Evolutionary conservation across 768 basidiomycete species (phyloP), one percentile per base, ranked within the genome.

Genomic region (Boletellus ananiceps): DNA sequence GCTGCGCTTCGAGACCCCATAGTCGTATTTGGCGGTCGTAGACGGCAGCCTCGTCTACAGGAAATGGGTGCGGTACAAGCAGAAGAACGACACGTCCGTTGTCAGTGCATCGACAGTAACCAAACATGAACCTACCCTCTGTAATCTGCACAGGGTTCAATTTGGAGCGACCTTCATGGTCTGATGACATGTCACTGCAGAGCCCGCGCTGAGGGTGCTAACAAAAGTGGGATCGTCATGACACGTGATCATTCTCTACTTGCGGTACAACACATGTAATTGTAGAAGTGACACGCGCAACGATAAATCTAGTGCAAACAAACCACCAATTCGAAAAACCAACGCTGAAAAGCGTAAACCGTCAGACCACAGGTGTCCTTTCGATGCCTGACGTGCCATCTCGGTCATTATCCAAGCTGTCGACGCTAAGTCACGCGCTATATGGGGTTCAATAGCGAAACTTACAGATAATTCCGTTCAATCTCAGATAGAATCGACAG

Each of bases 1-100:
- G 92, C 66, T 99, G 96, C 32, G 96, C 96, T 66, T 97, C 96
- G 36, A 97, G 81, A 39, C 96, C 96, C 96, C 96, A 99, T 58
- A 97, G 71, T 27, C 95, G 83, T 74, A 98, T 96, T 69, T 98
- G 94, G 23, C 95, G 84, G 67, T 98, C 96, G 67, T 98, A 96
- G 21, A 96, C 78, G 13, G 88, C 90, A n/a, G 81, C 83, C 57
- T 85, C 79, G 60, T 81, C 79, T 81, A 50, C 37, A 14, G 37
- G 29, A 34, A 29, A 40, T 15, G 32, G 19, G 18, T 40, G 13
- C 27, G 8, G 19, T 27, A 42, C 31, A 45, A 34, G 15, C 23
- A 25, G 40, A 4, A 19, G 38, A 25, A 33, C 29, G 47, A 49
- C 34, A 37, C 31, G 45, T 45, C 44, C 37, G 32, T 25, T n/a